These are phyloP conservation scores for Plenodomus biglobosus DNA, from an alignment of 2,329 filamentous ascomycete genomes.

Conservation along the genomic window DNA sequence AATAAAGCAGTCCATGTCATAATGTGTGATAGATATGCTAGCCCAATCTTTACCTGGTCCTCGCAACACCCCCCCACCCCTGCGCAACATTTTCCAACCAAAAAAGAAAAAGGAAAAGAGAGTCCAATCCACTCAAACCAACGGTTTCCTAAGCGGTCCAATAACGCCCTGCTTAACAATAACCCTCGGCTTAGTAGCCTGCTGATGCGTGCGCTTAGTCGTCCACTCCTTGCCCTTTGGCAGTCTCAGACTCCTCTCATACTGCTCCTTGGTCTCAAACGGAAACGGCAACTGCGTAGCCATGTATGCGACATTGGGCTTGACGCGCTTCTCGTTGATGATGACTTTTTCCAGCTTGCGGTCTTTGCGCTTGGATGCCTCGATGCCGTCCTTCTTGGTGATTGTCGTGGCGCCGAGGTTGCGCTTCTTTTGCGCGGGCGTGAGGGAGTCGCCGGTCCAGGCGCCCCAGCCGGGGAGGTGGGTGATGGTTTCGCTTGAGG, in stretches of 20 bases:
- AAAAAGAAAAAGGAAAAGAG: no score
- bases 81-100: no score
- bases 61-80: neutral
- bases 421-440: constrained; percentile 63
- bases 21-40: no score
- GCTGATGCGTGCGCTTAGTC: constrained; percentile 94
- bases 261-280: constrained; percentile 86
- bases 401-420: constrained; percentile 56
- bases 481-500: constrained; percentile 77
- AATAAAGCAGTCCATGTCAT: no score
- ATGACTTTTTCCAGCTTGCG: constrained; percentile 81
- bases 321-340: constrained; percentile 85
- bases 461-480: constrained; percentile 93
- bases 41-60: no score
- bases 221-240: constrained; percentile 93
- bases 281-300: constrained; percentile 81
- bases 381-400: constrained; percentile 70
- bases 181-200: constrained; percentile 82
- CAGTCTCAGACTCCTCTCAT: constrained; percentile 82
- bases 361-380: constrained; percentile 76
- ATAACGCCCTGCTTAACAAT: constrained; percentile 94
- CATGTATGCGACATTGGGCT: constrained; percentile 90
- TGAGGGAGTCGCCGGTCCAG: constrained; percentile 85
- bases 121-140: constrained; percentile 48
- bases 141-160: constrained; percentile 79